These are phyloP conservation scores for Fraxinus dipetala DNA, from an alignment of 305 asterid genomes.

Conservation along the genomic window DNA sequence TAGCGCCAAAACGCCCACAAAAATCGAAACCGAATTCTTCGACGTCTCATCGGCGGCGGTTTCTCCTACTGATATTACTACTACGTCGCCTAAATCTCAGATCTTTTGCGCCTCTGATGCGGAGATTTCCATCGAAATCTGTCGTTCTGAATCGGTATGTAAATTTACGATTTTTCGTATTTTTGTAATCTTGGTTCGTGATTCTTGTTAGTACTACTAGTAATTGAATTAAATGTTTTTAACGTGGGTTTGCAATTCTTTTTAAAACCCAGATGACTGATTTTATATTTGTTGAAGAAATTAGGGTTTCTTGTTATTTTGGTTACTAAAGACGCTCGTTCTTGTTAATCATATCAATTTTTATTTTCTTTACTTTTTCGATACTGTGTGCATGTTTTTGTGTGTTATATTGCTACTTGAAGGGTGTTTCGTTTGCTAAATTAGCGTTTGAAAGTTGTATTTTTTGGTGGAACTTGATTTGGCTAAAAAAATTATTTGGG, in stretches of 20 bases:
- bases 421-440: not conserved
- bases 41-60: constrained; percentile 23
- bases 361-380: not conserved
- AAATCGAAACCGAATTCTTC: constrained; percentile 27
- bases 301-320: constrained; percentile 10
- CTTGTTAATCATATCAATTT: not conserved
- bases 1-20: constrained; percentile 20
- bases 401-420: not conserved
- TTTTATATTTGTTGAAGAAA: not conserved
- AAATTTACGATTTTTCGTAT: not conserved
- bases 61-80: constrained; percentile 3
- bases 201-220: constrained; percentile 2
- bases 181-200: not conserved
- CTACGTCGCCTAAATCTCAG: constrained; percentile 22
- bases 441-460: not conserved
- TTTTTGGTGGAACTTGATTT: not conserved
- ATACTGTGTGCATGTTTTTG: not conserved
- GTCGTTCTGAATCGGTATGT: constrained; percentile 49
- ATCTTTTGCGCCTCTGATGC: constrained; percentile 17
- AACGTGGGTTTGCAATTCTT: not conserved
- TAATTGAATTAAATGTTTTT: constrained; percentile 1
- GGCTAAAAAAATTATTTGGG: not conserved
- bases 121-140: constrained; percentile 31
- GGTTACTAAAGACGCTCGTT: not conserved
- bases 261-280: not conserved